Conservation (phyloP, 192 early-diverging fungal species). For the Borealophlyctis nickersoniae region DNA sequence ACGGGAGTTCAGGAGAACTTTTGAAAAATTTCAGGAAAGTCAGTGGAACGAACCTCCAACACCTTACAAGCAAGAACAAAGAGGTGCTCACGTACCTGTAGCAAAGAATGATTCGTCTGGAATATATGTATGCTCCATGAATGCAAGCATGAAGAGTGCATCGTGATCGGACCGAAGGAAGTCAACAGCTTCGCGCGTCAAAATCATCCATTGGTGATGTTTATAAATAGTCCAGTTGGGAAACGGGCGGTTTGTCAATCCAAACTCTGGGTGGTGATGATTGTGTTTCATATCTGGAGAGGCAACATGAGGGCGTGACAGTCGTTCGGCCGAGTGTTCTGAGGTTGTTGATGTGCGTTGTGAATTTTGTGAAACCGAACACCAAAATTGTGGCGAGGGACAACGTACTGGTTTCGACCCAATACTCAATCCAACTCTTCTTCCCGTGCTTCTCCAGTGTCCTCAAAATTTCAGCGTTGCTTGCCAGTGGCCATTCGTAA, state of each 20-base stretch:
- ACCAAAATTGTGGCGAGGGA: too few species aligned
- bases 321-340: constrained; percentile 27
- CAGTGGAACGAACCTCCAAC: too few species aligned
- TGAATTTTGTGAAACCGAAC: too few species aligned
- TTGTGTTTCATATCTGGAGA: constrained; percentile 1
- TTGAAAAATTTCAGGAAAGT: too few species aligned
- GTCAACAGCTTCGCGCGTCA: constrained; percentile 27
- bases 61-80: too few species aligned
- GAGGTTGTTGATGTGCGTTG: not conserved
- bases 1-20: constrained; percentile 23
- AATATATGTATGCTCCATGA: constrained; percentile 39
- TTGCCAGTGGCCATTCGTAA: constrained; percentile 42
- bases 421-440: constrained; percentile 41
- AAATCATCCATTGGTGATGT: constrained; percentile 50
- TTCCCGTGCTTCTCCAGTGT: constrained; percentile 15
- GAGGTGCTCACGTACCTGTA: too few species aligned
- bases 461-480: constrained; percentile 34
- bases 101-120: constrained; percentile 44
- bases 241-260: constrained; percentile 25
- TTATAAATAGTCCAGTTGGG: constrained; percentile 33
- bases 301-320: constrained; percentile 31
- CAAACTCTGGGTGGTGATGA: constrained; percentile 27
- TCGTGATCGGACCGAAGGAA: constrained; percentile 26
- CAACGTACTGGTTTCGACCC: constrained; percentile 33
- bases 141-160: constrained; percentile 34